Conservation (phyloP, 2,329 filamentous ascomycete species). For the Penicillium griseofulvum region DNA sequence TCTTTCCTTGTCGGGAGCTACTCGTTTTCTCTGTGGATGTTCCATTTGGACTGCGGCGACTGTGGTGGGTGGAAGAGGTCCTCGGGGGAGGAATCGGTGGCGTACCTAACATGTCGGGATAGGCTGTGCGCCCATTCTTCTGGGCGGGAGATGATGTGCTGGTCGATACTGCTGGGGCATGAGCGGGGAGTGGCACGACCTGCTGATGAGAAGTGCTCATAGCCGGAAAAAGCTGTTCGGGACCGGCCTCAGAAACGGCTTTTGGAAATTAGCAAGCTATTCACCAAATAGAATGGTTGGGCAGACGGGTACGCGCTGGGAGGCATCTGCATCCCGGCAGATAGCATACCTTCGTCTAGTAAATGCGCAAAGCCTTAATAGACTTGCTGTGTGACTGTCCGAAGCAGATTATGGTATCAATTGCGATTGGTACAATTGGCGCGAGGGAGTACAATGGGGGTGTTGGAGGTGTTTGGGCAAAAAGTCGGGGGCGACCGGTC, state of each 20-base stretch:
- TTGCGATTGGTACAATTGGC: constrained; percentile 24
- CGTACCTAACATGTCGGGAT: constrained; percentile 53
- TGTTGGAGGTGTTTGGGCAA: constrained; percentile 13
- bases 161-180: constrained; percentile 43
- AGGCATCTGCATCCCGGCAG: constrained; percentile 61
- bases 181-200: constrained; percentile 41
- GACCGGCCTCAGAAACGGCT: constrained; percentile 33
- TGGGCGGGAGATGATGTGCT: constrained; percentile 28
- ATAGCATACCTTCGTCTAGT: constrained; percentile 55
- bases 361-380: constrained; percentile 21
- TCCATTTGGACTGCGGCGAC: constrained; percentile 40
- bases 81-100: constrained; percentile 74
- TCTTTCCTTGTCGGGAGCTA: constrained; percentile 42
- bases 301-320: constrained; percentile 50
- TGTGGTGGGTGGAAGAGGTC: constrained; percentile 71
- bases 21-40: constrained; percentile 35
- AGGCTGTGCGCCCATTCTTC: constrained; percentile 33
- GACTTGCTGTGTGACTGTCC: constrained; percentile 21
- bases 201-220: constrained; percentile 48
- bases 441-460: constrained; percentile 23
- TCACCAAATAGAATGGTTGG: constrained; percentile 38
- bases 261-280: constrained; percentile 25
- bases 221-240: constrained; percentile 38
- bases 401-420: constrained; percentile 23
- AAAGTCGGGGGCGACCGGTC: constrained; percentile 23